Conservation (phyloP, 139 green algal species). For the Chlamydomonas sp. region DNA sequence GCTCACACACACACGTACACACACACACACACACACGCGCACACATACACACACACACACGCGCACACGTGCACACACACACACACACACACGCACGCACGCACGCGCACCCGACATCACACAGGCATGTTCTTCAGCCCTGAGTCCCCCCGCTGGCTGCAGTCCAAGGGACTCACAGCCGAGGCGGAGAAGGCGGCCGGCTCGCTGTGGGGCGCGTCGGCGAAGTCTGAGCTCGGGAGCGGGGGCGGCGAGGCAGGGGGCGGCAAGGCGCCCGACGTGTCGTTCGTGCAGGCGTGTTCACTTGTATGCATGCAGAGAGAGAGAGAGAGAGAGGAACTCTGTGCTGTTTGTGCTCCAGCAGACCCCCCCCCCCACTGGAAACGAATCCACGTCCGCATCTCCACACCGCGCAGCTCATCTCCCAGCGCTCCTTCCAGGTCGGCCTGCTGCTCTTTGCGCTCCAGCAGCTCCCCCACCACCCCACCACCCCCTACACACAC, state of each 20-base stretch:
- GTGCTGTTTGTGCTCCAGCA: no score
- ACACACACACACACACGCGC: no score
- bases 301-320: no score
- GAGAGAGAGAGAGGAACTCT: no score
- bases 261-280: no score
- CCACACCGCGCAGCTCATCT: no score
- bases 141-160: conserved; percentile 80
- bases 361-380: no score
- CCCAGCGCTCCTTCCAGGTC: conserved; percentile 9
- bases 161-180: no score
- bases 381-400: no score
- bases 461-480: conserved; percentile 91
- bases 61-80: not conserved
- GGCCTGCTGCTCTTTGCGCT: conserved; percentile 33
- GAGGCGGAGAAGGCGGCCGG: conserved; percentile 43
- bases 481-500: no score
- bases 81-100: not conserved
- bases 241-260: not conserved
- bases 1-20: no score
- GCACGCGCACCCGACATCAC: not conserved
- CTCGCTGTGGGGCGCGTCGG: not conserved
- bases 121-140: conserved; percentile 69
- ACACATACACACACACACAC: not conserved
- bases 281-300: not conserved
- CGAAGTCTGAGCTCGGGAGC: not conserved